Conservation (phyloP, 2,329 filamentous ascomycete species). For the Didymella arachidicola region DNA sequence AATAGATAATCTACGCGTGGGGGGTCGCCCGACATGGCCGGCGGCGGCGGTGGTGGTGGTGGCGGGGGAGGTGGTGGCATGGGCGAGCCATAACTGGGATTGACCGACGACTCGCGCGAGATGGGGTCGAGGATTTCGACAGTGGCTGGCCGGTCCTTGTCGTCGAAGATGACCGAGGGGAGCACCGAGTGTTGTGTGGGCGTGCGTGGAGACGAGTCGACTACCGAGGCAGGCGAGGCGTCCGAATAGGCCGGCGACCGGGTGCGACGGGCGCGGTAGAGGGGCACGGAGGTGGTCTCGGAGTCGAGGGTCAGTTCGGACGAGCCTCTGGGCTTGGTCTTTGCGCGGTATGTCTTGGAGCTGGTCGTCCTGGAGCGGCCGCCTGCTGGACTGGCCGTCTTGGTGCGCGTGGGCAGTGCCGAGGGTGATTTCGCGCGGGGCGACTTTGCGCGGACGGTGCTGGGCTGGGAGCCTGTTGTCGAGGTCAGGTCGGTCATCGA, state of each 20-base stretch:
- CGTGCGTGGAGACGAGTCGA: slow-evolving; percentile 57
- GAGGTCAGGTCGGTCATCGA: slow-evolving; percentile 54
- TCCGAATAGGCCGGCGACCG: slow-evolving; percentile 49
- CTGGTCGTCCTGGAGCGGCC: slow-evolving; percentile 32
- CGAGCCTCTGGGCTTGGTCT: slow-evolving; percentile 44
- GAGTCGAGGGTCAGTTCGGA: slow-evolving; percentile 57
- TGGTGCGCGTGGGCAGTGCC: slow-evolving; percentile 27
- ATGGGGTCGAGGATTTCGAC: slow-evolving; percentile 54
- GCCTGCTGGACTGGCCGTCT: slow-evolving; percentile 36
- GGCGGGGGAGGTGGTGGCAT: slow-evolving; percentile 45
- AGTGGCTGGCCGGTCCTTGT: slow-evolving; percentile 49
- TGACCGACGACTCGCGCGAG: slow-evolving; percentile 45
- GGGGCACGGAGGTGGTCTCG: slow-evolving; percentile 56
- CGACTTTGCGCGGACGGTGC: slow-evolving; percentile 48
- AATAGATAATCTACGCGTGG: slow-evolving; percentile 92
- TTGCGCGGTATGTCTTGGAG: slow-evolving; percentile 33
- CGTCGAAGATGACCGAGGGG: slow-evolving; percentile 41
- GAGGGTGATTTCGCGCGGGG: slow-evolving; percentile 38
- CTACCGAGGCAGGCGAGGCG: slow-evolving; percentile 51
- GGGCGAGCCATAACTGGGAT: slow-evolving; percentile 57
- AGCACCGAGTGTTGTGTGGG: slow-evolving; percentile 53
- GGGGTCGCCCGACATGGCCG: slow-evolving; percentile 69
- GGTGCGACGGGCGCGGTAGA: slow-evolving; percentile 44
- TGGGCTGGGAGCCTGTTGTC: slow-evolving; percentile 51
- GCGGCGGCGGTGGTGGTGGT: slow-evolving; percentile 73